Evolutionary conservation across 1,284 basidiomycete genomes (phyloP), one percentile per base, ranked within the genome.

Genomic region (Tetrapyrgos nigripes): DNA sequence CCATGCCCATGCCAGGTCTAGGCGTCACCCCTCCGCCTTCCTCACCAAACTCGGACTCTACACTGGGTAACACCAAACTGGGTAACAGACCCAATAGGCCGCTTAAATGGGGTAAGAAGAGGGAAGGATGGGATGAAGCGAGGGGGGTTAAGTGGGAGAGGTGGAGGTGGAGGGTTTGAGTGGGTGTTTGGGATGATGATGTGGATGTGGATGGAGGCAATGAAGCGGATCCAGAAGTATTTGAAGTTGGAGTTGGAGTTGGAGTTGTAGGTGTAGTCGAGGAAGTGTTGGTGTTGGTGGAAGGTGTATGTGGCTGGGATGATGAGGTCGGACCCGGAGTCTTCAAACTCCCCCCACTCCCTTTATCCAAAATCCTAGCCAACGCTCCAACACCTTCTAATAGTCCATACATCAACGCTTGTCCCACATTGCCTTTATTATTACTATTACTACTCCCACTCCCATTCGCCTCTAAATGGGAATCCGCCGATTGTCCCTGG

Each of bases 31-130:
- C n/a, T n/a, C 37, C 37, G 37, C 14, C 13, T 40, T n/a, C 5
- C 37, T 40, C 17, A 40, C 5, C 37, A n/a, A n/a, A n/a, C n/a
- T n/a, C n/a, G n/a, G n/a, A n/a, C n/a, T n/a, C n/a, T n/a, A n/a
- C n/a, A n/a, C n/a, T n/a, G n/a, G 37, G 37, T n/a, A 40, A 40
- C 8, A 40, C 37, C 37, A 40, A 40, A 8, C 8, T 40, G 17
- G 55, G 50, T 35, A 57, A 43, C 19, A 57, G 52, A 9, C 19
- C 37, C 29, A 52, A 51, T 24, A 57, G 23, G 2, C 40, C 55
- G 17, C 26, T 50, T 14, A 57, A 50, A 26, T 57, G 55, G 11
- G 55, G 55, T n/a, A 51, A 43, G 37, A 57, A 57, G 19, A 57
- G 48, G 24, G 44, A 46, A 26, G 55, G 55, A 26, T 57, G 55